Base-by-base conservation (phyloP, 345 rosid genomes). In the Luvunga scandens region DNA sequence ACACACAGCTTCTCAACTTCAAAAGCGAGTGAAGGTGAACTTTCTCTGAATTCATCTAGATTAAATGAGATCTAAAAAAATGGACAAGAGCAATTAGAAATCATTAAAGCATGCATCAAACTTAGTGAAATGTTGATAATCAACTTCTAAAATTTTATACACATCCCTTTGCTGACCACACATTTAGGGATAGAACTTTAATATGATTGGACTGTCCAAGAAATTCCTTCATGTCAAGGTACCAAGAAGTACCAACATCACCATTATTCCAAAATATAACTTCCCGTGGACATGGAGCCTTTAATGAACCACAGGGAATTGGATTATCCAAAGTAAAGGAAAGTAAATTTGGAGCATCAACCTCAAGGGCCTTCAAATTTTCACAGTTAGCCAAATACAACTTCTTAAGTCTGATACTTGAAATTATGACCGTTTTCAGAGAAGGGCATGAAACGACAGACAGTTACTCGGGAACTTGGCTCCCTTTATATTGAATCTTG, bases 361-460 rank as follows among this genome's bases (percentile, higher is more conserved):
- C 39, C 18, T 31, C 68, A 64, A 31, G 2, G 36, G 68, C 68
- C 38, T 30, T 31, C 68, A 30, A 31, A 33, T 66, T 21, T 7
- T 0, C 10, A 64, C 21, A 28, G 30, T 3, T 0, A 33, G 0
- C 10, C 22, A 66, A 19, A 14, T 34, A 2, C 33, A 64, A 64
- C 10, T 18, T 64, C 68, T 64, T 64, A 18, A 64, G 68, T 16
- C 14, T 36, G 18, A 4, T 14, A 30, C 68, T 66, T 36, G 28
- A 66, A 66, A 34, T 36, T 7, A 9, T 66, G 36, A 66, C 36
- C 70, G 48, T 66, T 19, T 66, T 1, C 9, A 66, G 50, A 1
- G 2, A 7, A 22, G 0, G 2, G 4, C 27, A 21, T 6, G 1
- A 0, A 1, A 1, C 1, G 3, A 34, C 6, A 19, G 21, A 0